Evolutionary conservation across 2,329 filamentous ascomycete genomes (phyloP).

Genomic region (Cadophora sp.): DNA sequence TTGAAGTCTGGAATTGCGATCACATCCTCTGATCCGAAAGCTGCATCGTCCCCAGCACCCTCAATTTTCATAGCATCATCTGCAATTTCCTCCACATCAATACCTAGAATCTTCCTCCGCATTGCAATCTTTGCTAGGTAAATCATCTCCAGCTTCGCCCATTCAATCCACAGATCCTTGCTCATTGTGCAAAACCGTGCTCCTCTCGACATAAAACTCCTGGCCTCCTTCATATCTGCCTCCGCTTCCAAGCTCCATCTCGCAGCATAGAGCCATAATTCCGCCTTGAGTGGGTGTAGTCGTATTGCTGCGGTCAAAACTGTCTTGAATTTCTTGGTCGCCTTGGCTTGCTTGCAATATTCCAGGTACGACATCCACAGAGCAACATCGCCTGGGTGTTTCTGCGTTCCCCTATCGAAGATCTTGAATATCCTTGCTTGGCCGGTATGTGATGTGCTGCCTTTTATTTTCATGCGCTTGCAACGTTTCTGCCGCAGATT

Average conservation of each 20-base stretch:
- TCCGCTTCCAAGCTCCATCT: constrained; percentile 78
- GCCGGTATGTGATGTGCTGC: constrained; percentile 69
- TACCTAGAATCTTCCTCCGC: constrained; percentile 70
- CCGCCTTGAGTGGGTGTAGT: constrained; percentile 82
- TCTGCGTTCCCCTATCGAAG: constrained; percentile 83
- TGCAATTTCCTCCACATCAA: constrained; percentile 57
- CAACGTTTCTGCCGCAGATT: constrained; percentile 82
- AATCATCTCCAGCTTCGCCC: constrained; percentile 89
- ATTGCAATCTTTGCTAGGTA: constrained; percentile 84
- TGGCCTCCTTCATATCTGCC: constrained; percentile 85
- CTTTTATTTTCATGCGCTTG: constrained; percentile 78
- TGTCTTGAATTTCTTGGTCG: constrained; percentile 69
- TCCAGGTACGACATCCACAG: constrained; percentile 92
- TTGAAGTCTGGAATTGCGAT: constrained; percentile 64
- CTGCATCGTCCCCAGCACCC: constrained; percentile 49
- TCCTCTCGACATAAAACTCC: constrained; percentile 87
- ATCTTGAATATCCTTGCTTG: constrained; percentile 88
- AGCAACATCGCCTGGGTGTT: constrained; percentile 80
- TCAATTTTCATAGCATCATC: constrained; percentile 54
- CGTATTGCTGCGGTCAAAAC: constrained; percentile 74
- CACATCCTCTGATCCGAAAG: constrained; percentile 52
- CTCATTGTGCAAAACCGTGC: constrained; percentile 86
- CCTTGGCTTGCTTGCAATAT: constrained; percentile 74
- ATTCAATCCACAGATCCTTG: constrained; percentile 83
- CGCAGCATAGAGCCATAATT: constrained; percentile 85